Evolutionary conservation across 176 grass and related monocot species (phyloP), one percentile per base, ranked within the genome.

Genomic region (Rhynchospora pubera): DNA sequence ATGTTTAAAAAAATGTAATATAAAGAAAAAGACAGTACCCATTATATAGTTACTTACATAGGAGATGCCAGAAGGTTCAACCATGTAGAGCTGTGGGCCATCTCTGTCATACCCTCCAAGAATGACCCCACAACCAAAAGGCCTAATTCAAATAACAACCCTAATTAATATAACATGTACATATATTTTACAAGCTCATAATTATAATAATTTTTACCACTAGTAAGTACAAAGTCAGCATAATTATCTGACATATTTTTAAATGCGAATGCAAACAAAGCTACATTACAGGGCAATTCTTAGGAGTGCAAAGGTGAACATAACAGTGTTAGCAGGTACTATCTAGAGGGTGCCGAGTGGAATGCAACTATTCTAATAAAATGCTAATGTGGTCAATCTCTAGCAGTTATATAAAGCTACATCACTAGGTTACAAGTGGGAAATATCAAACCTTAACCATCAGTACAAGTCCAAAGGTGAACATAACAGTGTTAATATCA

Each of bases 51-150:
- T 81, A 84, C 94, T 91, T 70, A 93, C 91, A 68, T 91, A 93
- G 48, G 84, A 93, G 44, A 93, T 52, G 53, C 94, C 91, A 55
- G 87, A 93, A 46, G 89, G 91, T 56, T 93, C 93, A 18, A 93
- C 80, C 86, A 91, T 87, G 84, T 97, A 97, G n/a, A 97, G 86
- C 66, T 93, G 94, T 14, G 91, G 94, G 12, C 91, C 91, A 82
- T 97, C 91, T 80, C 94, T 97, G 84, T 97, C 94, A 93, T 93
- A 97, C 43, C 94, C 89, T 89, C 94, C 91, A 88, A 97, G 87
- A 93, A 97, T 90, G 85, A 97, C 86, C 59, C 89, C 91, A 57
- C 84, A 93, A 55, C 94, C 91, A 63, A 90, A 97, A 72, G 91
- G 89, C 79, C 94, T 90, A 83, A 5, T 82, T 84, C 45, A 85